phyloP scores from a whole-genome alignment of 2,329 filamentous ascomycete species.

The Cladophialophora yegresii region DNA sequence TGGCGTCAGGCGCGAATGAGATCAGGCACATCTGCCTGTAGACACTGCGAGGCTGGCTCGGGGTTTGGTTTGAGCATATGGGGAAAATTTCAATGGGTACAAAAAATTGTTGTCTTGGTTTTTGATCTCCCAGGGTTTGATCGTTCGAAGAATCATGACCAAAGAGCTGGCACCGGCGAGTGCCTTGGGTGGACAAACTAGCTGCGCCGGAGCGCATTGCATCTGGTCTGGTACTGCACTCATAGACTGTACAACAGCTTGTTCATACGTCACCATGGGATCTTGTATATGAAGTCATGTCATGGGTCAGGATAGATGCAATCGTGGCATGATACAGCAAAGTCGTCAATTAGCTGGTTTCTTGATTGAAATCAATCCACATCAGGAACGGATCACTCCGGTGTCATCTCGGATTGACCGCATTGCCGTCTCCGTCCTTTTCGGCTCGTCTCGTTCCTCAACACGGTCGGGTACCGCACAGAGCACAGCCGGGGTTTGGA shows the following conservation, averaged over 20 bases:
- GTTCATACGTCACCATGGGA: constrained; percentile 7
- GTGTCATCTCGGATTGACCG: neutral
- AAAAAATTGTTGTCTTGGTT: neutral
- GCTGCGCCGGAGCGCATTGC: neutral
- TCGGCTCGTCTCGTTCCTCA: no score
- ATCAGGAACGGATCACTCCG: neutral
- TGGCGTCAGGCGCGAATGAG: constrained; percentile 12
- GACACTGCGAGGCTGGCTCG: constrained; percentile 8
- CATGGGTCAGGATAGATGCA: neutral
- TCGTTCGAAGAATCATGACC: neutral
- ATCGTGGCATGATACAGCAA: neutral
- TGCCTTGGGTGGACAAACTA: neutral
- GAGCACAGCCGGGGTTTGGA: neutral
- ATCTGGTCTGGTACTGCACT: neutral
- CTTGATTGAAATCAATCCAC: neutral
- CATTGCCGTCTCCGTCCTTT: neutral
- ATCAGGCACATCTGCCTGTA: neutral
- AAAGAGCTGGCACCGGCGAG: neutral
- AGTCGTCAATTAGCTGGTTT: neutral
- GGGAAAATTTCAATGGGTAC: neutral
- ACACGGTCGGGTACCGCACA: no score
- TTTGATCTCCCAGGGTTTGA: neutral
- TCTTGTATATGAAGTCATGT: neutral
- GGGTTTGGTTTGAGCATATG: neutral
- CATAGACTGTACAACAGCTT: constrained; percentile 20